Percentiles rank a stretch among this genome's conserved stretches.
phyloP scores from a whole-genome alignment of 129 eudicot species.

The Deinandra increscens region DNA sequence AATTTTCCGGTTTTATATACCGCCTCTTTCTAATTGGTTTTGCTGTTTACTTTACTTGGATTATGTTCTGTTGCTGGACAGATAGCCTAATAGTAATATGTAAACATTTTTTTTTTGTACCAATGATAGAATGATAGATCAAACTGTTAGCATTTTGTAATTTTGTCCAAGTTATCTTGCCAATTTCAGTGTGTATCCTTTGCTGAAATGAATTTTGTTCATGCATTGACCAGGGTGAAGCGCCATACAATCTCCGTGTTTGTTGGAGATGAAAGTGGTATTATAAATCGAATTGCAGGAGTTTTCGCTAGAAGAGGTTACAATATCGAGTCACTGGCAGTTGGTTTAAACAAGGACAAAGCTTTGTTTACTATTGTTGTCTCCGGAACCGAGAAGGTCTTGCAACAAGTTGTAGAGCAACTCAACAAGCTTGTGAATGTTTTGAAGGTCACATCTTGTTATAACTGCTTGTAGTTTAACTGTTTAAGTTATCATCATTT shows the following conservation, averaged over 20 bases:
- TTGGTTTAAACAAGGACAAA: constrained; percentile 90
- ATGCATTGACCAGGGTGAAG: constrained; percentile 49
- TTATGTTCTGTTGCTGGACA: not conserved
- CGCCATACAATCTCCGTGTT: constrained; percentile 86
- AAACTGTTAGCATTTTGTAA: not conserved
- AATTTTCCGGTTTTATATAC: no score
- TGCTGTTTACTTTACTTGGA: not conserved
- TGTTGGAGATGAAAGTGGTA: constrained; percentile 99
- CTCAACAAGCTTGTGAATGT: constrained; percentile 96
- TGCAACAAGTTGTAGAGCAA: constrained; percentile 88
- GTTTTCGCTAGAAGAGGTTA: constrained; percentile 96
- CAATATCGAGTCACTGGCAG: constrained; percentile 95
- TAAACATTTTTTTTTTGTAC: not conserved
- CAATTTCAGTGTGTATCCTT: not conserved
- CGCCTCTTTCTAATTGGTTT: no score
- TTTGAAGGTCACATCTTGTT: constrained; percentile 47
- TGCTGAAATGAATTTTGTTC: constrained; percentile 4
- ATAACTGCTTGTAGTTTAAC: not conserved
- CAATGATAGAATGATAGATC: not conserved
- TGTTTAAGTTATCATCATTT: not conserved
- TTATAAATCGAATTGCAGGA: constrained; percentile 88
- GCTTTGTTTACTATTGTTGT: constrained; percentile 93
- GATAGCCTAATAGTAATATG: not conserved
- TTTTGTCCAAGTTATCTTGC: not conserved
- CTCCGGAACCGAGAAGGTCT: constrained; percentile 72